phyloP scores from a whole-genome alignment of 139 green algal genomes.

The Closterium sp. region DNA sequence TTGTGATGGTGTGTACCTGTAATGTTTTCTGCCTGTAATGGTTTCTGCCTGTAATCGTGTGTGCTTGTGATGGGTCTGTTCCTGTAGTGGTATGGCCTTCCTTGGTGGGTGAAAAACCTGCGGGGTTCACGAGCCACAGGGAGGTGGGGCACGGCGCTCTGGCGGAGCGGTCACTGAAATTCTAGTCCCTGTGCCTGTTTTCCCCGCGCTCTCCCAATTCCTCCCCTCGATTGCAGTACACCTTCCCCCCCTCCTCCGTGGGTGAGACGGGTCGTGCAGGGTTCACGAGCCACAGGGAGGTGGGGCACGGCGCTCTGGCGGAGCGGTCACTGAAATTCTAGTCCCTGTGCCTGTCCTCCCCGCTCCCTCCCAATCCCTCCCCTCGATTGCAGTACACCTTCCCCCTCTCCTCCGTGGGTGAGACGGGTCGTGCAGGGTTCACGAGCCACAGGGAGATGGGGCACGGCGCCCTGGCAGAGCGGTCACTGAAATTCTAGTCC shows the following conservation, averaged over 20 bases:
- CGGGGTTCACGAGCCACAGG: too few relatives aligned
- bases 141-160: too few relatives aligned
- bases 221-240: constrained; percentile 75
- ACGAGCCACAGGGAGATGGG: neutral
- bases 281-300: constrained; percentile 13
- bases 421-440: constrained; percentile 73
- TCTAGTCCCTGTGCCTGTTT: neutral
- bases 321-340: too few relatives aligned
- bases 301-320: too few relatives aligned
- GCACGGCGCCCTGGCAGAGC: neutral
- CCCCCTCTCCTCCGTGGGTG: constrained; percentile 89
- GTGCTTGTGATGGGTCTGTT: too few relatives aligned
- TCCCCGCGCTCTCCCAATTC: neutral
- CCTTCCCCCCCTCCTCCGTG: constrained; percentile 91
- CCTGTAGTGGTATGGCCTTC: too few relatives aligned
- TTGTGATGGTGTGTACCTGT: too few relatives aligned
- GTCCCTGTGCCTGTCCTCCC: constrained; percentile 76
- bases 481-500: neutral
- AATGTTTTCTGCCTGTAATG: too few relatives aligned
- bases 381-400: constrained; percentile 89
- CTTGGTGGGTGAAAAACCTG: too few relatives aligned
- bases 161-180: too few relatives aligned
- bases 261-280: constrained; percentile 83
- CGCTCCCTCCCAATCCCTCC: constrained; percentile 82
- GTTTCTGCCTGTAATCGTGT: too few relatives aligned